Evolutionary conservation across 2,329 filamentous ascomycete species (phyloP).

Genomic region (Pezicula rhizophila): DNA sequence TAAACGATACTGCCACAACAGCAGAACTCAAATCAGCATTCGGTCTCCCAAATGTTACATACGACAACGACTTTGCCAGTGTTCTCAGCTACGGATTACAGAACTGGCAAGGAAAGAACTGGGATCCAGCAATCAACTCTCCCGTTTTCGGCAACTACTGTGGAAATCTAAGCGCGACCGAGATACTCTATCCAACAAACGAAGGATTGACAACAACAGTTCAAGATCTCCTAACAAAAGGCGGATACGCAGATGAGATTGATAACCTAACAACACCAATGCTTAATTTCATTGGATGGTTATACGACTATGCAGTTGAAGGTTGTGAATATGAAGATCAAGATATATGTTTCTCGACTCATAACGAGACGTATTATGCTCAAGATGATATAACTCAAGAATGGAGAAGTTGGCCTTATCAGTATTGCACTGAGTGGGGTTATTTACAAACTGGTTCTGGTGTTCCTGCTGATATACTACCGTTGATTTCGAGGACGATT

Average conservation of each 20-base stretch:
- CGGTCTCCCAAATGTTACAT: constrained; percentile 37
- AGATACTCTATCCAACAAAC: constrained; percentile 53
- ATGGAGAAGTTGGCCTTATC: constrained; percentile 52
- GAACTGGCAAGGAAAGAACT: constrained; percentile 50
- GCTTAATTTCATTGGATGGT: constrained; percentile 51
- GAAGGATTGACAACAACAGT: constrained; percentile 61
- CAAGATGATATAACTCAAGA: constrained; percentile 34
- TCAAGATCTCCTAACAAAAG: constrained; percentile 37
- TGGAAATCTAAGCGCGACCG: constrained; percentile 43
- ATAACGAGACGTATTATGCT: constrained; percentile 40
- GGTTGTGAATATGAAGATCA: constrained; percentile 32
- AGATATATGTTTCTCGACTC: constrained; percentile 44
- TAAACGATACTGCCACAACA: constrained; percentile 35
- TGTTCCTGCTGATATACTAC: constrained; percentile 55
- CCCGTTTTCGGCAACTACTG: constrained; percentile 47
- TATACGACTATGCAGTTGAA: constrained; percentile 37
- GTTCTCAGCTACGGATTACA: constrained; percentile 37
- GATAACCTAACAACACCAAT: constrained; percentile 40
- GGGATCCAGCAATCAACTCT: constrained; percentile 49
- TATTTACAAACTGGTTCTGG: constrained; percentile 70
- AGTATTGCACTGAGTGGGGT: constrained; percentile 55
- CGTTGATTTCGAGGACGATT: constrained; percentile 66
- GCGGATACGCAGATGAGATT: constrained; percentile 38
- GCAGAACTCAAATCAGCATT: constrained; percentile 46
- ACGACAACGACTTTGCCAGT: constrained; percentile 44